Percentiles rank a stretch among this genome's conserved stretches.
These are phyloP conservation scores for Plasmodium knowlesi DNA, from an alignment of 169 alveolate species.

Conservation along the genomic window DNA sequence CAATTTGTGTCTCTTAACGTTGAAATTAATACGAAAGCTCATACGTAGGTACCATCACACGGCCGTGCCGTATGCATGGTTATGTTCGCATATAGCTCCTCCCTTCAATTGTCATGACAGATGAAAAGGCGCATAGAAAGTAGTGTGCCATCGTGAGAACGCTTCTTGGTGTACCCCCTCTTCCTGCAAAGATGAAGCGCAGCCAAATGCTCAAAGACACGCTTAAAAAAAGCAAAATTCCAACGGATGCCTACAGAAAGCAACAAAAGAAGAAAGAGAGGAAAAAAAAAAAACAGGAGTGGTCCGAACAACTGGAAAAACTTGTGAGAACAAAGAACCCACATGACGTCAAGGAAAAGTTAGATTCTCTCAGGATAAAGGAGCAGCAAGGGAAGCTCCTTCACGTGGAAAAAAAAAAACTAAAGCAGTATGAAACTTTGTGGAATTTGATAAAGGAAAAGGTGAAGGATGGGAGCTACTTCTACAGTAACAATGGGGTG, in stretches of 20 bases:
- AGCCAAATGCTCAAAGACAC: slow-evolving; percentile 4
- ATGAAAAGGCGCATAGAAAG: not conserved
- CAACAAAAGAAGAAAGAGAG: slow-evolving; percentile 63
- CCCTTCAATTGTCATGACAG: not conserved
- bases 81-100: not conserved
- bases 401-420: slow-evolving; percentile 50
- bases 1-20: not conserved
- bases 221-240: slow-evolving; percentile 32
- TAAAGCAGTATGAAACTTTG: slow-evolving; percentile 57
- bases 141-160: not conserved
- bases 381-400: slow-evolving; percentile 68
- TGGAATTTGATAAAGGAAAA: slow-evolving; percentile 75
- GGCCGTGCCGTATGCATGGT: not conserved
- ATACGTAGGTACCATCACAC: not conserved
- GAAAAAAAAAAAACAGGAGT: slow-evolving; percentile 52
- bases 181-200: not conserved
- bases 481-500: slow-evolving; percentile 47
- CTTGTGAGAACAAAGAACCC: slow-evolving; percentile 68
- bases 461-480: slow-evolving; percentile 35
- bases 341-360: slow-evolving; percentile 49
- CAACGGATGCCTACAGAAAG: slow-evolving; percentile 60
- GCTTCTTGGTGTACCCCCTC: not conserved
- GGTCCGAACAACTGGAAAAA: slow-evolving; percentile 50
- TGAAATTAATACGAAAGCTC: not conserved
- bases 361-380: slow-evolving; percentile 41